phyloP scores from a whole-genome alignment of 352 stramenopile species.

The Globisporangium carolinianum region DNA sequence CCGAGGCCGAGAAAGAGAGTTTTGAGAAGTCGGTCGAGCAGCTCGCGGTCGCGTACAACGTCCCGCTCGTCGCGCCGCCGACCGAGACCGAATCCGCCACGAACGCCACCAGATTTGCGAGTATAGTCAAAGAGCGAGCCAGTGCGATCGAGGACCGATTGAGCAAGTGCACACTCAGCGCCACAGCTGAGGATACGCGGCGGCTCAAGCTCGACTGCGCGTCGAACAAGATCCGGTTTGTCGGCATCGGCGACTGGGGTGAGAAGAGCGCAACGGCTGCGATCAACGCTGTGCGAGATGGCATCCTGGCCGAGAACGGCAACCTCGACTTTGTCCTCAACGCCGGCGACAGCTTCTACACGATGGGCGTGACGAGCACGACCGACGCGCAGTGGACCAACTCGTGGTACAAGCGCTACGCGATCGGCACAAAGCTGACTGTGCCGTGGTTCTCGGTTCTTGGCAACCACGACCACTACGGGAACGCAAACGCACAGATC shows the following conservation, averaged over 20 bases:
- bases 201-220: no score
- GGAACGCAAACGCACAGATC: constrained; percentile 28
- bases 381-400: constrained; percentile 22
- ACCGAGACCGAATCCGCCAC: not conserved
- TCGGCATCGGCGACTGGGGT: constrained; percentile 29
- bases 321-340: constrained; percentile 31
- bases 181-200: no score
- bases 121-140: no score
- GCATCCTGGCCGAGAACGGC: constrained; percentile 18
- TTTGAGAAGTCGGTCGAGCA: constrained; percentile 21
- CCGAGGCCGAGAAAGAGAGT: constrained; percentile 3
- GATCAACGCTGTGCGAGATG: constrained; percentile 26
- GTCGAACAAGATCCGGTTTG: constrained; percentile 16
- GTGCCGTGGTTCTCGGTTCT: constrained; percentile 32
- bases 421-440: constrained; percentile 24
- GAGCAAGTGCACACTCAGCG: no score
- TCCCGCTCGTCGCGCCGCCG: constrained; percentile 17
- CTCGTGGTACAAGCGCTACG: constrained; percentile 27
- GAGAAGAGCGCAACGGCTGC: constrained; percentile 19
- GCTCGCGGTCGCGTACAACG: constrained; percentile 21
- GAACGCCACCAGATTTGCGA: no score
- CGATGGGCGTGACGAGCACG: constrained; percentile 21
- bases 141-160: no score
- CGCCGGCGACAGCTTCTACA: constrained; percentile 38
- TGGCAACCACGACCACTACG: constrained; percentile 36